Percentiles rank a stretch among this genome's conserved stretches.
phyloP scores from a whole-genome alignment of 257 asterid species.

The Solanum lycopersicoides region DNA sequence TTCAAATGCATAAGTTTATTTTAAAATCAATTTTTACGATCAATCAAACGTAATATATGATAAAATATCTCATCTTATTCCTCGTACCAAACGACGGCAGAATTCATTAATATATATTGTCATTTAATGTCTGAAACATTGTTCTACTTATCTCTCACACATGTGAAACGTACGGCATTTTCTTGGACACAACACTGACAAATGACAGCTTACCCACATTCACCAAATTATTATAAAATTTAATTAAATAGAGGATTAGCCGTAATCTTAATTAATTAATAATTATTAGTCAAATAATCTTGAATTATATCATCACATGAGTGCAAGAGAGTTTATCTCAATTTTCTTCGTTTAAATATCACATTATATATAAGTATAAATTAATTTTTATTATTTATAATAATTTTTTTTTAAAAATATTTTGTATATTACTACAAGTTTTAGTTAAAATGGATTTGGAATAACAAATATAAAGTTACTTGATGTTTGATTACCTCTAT shows the following conservation, averaged over 20 bases:
- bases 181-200: background rate
- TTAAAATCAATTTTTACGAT: too few relatives aligned
- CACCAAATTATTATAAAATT: background rate
- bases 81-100: background rate
- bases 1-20: too few relatives aligned
- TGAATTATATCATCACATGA: background rate
- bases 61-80: too few relatives aligned
- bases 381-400: too few relatives aligned
- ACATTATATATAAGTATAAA: too few relatives aligned
- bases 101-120: background rate
- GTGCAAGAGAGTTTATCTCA: background rate
- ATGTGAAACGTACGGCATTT: background rate
- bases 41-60: too few relatives aligned
- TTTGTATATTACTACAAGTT: too few relatives aligned
- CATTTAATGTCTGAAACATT: background rate
- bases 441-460: too few relatives aligned
- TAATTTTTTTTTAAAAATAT: too few relatives aligned
- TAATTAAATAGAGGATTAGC: background rate
- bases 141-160: background rate
- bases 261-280: background rate
- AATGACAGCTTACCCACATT: background rate
- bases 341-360: background rate
- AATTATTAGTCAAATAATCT: background rate
- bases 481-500: too few relatives aligned
- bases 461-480: too few relatives aligned